Conservation (phyloP, 1,284 basidiomycete species). For the Irpex sp. region DNA sequence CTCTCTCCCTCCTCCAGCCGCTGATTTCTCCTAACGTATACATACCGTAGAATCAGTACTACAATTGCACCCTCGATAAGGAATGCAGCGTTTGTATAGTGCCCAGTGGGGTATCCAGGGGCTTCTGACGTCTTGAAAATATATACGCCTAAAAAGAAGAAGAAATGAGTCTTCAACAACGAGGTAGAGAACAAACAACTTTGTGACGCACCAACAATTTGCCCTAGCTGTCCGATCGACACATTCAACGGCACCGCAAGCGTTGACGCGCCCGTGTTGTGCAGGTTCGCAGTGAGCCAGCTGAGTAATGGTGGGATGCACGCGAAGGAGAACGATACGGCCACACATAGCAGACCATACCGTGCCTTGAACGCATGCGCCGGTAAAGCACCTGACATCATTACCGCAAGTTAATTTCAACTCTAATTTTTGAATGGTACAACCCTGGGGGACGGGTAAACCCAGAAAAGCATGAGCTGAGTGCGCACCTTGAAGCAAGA, state of each 20-base stretch:
- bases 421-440: slow-evolving; percentile 3
- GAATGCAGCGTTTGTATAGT: slow-evolving; percentile 29
- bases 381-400: slow-evolving; percentile 23
- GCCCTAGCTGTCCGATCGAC: slow-evolving; percentile 31
- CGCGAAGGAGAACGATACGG: slow-evolving; percentile 30
- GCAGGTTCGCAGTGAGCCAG: slow-evolving; percentile 33
- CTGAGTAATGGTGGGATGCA: slow-evolving; percentile 32
- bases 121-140: slow-evolving; percentile 31
- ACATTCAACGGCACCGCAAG: slow-evolving; percentile 33
- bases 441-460: slow-evolving; percentile 10
- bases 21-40: slow-evolving; percentile 16
- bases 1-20: slow-evolving; percentile 10
- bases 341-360: slow-evolving; percentile 32
- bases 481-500: slow-evolving; percentile 22
- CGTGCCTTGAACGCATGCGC: slow-evolving; percentile 25
- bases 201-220: slow-evolving; percentile 26
- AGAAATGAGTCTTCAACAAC: too few species aligned
- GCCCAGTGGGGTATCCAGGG: slow-evolving; percentile 28
- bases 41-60: slow-evolving; percentile 13
- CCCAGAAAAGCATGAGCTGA: background rate
- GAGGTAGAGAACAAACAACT: background rate
- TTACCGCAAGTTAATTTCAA: background rate
- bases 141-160: slow-evolving; percentile 23
- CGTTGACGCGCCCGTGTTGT: slow-evolving; percentile 27
- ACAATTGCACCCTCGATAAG: slow-evolving; percentile 18